Evolutionary conservation across 2,329 filamentous ascomycete genomes (phyloP), one percentile per base, ranked within the genome.

Genomic region (Epichloe uncinata): DNA sequence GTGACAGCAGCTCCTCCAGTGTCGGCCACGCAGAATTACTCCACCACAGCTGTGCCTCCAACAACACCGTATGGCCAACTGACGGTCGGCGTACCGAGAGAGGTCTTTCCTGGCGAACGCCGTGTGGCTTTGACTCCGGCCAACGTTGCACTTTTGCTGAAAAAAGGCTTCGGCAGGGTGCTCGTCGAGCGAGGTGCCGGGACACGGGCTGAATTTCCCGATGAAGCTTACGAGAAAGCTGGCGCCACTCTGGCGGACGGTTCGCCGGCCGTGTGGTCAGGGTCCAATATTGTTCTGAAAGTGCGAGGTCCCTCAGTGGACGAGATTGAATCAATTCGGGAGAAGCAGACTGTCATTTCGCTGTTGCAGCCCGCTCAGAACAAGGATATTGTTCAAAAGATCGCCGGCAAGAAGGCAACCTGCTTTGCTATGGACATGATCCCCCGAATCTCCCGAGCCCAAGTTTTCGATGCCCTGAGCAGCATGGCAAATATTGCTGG

Each of bases 401-500:
- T 94, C 52, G 82, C 86, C 30, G 72, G 74, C 37, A 79, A 79
- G 45, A 83, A 84, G 30, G 81, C 83, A 2, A 94, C 87, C 1
- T 72, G 79, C 15, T 93, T 95, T 62, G 87, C 89, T 22, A 95
- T 95, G 88, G 89, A 95, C 62, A 84, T 90, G 81, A 84, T 95
- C 48, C 89, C 89, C 15, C 81, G 89, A 40, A 95, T 95, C 58
- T 94, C 88, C 1, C 79, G 89, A 44, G 88, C 89, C 1, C 89
- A 95, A 63, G 82, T 86, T 0, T 95, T 94, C 59, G 88, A 95
- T 66, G 88, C 87, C 0, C 73, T 95, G 50, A 89, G 87, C 64
- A 93, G 86, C 9, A 95, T 95, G 89, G 88, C 89, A 53, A 95
- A 95, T 59, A 95, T 95, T 68, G 87, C 88, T 20, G 89, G 89